A percentile compares a stretch with the other conserved stretches of the same genome.
phyloP scores from a whole-genome alignment of 805 yeast genomes.

The Metschnikowia chrysomelidarum region DNA sequence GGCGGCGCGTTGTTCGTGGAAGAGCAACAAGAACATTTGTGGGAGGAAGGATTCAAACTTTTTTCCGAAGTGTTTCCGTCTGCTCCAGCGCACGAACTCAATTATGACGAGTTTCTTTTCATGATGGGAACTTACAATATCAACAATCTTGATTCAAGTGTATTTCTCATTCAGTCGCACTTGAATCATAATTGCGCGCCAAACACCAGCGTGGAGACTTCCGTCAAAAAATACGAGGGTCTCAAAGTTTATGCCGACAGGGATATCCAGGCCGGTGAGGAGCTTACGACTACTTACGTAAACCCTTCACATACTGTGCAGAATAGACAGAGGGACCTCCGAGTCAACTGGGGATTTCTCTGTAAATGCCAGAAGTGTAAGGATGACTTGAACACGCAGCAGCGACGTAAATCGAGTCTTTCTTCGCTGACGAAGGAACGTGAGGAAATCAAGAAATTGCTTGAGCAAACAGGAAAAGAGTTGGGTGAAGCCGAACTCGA shows the following conservation, averaged over 20 bases:
- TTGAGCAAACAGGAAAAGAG: conserved; percentile 35
- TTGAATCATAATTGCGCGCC: conserved; percentile 78
- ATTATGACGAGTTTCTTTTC: conserved; percentile 54
- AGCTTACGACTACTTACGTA: conserved; percentile 66
- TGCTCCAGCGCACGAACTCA: conserved; percentile 24
- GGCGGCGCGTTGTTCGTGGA: conserved; percentile 54
- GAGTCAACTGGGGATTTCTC: conserved; percentile 77
- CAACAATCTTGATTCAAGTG: conserved; percentile 64
- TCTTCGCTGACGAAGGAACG: conserved; percentile 23
- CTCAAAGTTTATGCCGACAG: conserved; percentile 54
- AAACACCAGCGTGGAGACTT: conserved; percentile 52
- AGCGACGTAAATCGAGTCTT: conserved; percentile 44
- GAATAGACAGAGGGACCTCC: conserved; percentile 60
- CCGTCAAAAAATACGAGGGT: conserved; percentile 47
- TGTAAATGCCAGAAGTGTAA: conserved; percentile 69
- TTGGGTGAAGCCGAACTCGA: conserved; percentile 46
- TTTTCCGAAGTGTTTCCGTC: conserved; percentile 51
- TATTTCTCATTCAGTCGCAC: conserved; percentile 64
- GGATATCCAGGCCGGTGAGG: conserved; percentile 62
- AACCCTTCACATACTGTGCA: conserved; percentile 61
- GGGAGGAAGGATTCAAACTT: conserved; percentile 56
- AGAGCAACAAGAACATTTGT: conserved; percentile 55
- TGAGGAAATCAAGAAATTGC: conserved; percentile 47
- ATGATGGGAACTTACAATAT: conserved; percentile 73
- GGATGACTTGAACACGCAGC: conserved; percentile 45